Evolutionary conservation across 2,329 filamentous ascomycete genomes (phyloP), one percentile per base, ranked within the genome.

Genomic region (Epichloe brachyelytri): DNA sequence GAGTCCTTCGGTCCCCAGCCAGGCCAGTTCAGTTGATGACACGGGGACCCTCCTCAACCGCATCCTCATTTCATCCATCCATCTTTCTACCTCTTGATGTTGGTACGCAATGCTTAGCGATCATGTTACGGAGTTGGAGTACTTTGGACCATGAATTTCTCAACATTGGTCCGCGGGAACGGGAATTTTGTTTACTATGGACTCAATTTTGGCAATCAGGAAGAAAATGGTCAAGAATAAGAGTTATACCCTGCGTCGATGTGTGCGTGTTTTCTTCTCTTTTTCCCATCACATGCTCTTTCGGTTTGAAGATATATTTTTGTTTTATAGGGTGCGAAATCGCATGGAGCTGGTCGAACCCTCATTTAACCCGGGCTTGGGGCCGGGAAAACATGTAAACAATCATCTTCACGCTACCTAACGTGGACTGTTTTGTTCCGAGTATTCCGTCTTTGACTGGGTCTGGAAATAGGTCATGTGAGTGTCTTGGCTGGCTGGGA

Each of bases 1-100:
- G 66, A 70, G 49, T 68, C 67, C 43, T 71, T 71, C 55, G 68
- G 68, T 15, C 68, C 68, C 19, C 61, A 67, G 38, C 51, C 68
- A 37, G 71, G 71, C 4, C 59, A 68, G 0, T 73, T 71, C 51
- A 58, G 58, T 50, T 65, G 54, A 62, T 14, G 26, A 34, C 12
- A 15, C 14, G 14, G 33, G 33, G 7, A 11, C 12, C 33, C 36
- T 14, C 6, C 7, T 19, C 3, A 46, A 15, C 8, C 19, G 8
- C 17, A 10, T 39, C 6, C 14, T 15, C 5, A 8, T 14, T 30
- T 40, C 33, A 10, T 26, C 41, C 14, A 30, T n/a, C 22, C 15
- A 41, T 17, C 15, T 12, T 19, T 41, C 10, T 14, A 17, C 17
- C 19, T 20, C 40, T 43, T 38, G 19, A 6, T 38, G 34, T 36